Conservation (phyloP, 768 basidiomycete genomes). For the Tubosaeta sp. region DNA sequence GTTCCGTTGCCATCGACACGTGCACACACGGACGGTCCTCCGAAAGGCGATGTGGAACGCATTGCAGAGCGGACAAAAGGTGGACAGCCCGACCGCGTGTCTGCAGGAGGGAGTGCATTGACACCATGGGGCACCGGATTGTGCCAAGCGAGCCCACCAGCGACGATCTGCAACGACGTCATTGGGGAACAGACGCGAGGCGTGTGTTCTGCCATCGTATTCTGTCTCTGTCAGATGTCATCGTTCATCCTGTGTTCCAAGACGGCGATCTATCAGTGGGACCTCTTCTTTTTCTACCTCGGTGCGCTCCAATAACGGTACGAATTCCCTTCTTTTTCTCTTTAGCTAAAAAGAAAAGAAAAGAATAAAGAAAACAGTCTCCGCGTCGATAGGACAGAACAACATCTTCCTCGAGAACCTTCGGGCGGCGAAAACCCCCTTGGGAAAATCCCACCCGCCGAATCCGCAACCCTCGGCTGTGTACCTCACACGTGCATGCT, state of each 20-base stretch:
- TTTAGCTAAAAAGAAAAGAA: background rate
- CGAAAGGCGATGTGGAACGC: slow-evolving; percentile 1
- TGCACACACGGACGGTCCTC: background rate
- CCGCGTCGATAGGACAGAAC: background rate
- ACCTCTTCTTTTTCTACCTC: background rate
- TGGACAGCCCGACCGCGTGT: background rate
- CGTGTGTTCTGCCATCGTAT: background rate
- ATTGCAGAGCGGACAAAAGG: slow-evolving; percentile 2
- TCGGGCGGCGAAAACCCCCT: background rate
- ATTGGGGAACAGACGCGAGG: background rate
- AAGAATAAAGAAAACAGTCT: background rate
- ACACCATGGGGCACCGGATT: background rate
- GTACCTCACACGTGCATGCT: background rate
- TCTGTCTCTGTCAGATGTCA: background rate
- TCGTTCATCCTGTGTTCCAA: background rate
- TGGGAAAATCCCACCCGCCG: background rate
- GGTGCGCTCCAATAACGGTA: too few species aligned
- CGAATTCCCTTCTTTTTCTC: background rate
- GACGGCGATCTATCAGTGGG: background rate
- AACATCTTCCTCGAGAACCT: background rate
- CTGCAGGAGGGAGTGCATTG: background rate
- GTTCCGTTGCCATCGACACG: background rate
- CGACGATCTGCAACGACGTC: background rate
- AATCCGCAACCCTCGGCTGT: background rate
- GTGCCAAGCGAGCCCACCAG: background rate